These are phyloP conservation scores for Selaginella moellendorffii DNA, from an alignment of 75 land plant species.

Conservation along the genomic window DNA sequence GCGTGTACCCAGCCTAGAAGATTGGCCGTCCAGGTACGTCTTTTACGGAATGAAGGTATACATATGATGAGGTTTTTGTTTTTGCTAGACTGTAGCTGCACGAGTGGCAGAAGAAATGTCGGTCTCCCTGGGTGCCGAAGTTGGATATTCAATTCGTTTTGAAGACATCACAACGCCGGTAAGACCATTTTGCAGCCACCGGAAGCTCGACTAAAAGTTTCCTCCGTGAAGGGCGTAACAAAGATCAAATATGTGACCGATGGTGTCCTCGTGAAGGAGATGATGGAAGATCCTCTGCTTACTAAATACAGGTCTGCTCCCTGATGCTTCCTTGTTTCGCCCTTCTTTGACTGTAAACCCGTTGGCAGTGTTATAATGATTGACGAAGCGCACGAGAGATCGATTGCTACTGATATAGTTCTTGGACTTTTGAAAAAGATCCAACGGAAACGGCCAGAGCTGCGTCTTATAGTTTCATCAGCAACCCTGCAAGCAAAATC, in stretches of 20 bases:
- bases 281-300: conserved; percentile 98
- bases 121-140: conserved; percentile 79
- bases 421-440: conserved; percentile 91
- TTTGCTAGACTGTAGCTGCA: conserved; percentile 62
- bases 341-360: neutral
- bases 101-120: conserved; percentile 96
- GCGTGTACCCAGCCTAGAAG: conserved; percentile 95
- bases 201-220: too few relatives aligned
- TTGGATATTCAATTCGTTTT: conserved; percentile 95
- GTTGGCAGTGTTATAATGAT: conserved; percentile 88
- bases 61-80: neutral
- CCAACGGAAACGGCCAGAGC: conserved; percentile 59
- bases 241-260: conserved; percentile 81
- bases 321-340: neutral
- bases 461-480: conserved; percentile 76
- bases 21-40: conserved; percentile 70
- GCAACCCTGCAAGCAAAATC: conserved; percentile 88
- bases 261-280: conserved; percentile 85
- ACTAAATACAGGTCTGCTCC: conserved; percentile 56
- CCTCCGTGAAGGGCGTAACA: conserved; percentile 64
- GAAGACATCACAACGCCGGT: conserved; percentile 70
- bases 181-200: conserved; percentile 32
- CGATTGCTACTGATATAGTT: conserved; percentile 72
- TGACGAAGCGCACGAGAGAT: conserved; percentile 95
- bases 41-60: neutral